phyloP scores from a whole-genome alignment of 1,284 basidiomycete species.

The Sporisorium iseilematis-ciliati region DNA sequence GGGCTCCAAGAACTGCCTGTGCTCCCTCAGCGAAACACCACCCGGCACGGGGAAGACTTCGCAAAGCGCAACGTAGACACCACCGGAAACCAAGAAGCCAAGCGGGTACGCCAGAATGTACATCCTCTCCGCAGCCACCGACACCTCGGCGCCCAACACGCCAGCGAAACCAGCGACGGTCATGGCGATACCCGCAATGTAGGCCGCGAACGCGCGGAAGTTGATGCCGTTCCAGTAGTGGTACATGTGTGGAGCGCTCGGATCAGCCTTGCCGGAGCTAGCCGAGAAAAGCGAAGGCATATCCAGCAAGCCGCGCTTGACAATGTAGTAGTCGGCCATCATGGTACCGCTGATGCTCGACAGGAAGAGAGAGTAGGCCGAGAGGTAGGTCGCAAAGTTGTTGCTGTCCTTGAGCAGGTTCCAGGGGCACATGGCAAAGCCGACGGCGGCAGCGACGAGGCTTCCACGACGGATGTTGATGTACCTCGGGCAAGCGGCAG shows the following conservation, averaged over 20 bases:
- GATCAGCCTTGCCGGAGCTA: constrained; percentile 21
- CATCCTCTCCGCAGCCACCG: constrained; percentile 58
- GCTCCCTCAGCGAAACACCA: constrained; percentile 23
- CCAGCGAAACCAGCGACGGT: constrained; percentile 82
- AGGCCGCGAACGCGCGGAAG: constrained; percentile 77
- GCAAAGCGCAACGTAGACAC: constrained; percentile 63
- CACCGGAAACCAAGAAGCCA: constrained; percentile 66
- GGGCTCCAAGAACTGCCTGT: constrained; percentile 46
- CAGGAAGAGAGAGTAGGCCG: constrained; percentile 74
- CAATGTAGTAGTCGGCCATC: constrained; percentile 78
- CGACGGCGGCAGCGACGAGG: constrained; percentile 81
- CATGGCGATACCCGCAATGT: constrained; percentile 82
- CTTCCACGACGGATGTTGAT: constrained; percentile 88
- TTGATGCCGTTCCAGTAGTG: constrained; percentile 79
- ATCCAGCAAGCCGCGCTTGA: constrained; percentile 79
- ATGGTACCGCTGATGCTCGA: constrained; percentile 70
- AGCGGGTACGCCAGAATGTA: constrained; percentile 70
- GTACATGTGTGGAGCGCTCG: constrained; percentile 73
- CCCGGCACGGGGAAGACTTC: constrained; percentile 44
- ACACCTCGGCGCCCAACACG: constrained; percentile 58
- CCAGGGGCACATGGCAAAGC: constrained; percentile 82
- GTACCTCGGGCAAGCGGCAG: constrained; percentile 79
- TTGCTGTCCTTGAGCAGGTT: constrained; percentile 81
- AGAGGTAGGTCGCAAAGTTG: constrained; percentile 84
- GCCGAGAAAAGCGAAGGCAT: constrained; percentile 79